These are phyloP conservation scores for Craspedostauros australis DNA, from an alignment of 108 stramenopile genomes.

Conservation along the genomic window DNA sequence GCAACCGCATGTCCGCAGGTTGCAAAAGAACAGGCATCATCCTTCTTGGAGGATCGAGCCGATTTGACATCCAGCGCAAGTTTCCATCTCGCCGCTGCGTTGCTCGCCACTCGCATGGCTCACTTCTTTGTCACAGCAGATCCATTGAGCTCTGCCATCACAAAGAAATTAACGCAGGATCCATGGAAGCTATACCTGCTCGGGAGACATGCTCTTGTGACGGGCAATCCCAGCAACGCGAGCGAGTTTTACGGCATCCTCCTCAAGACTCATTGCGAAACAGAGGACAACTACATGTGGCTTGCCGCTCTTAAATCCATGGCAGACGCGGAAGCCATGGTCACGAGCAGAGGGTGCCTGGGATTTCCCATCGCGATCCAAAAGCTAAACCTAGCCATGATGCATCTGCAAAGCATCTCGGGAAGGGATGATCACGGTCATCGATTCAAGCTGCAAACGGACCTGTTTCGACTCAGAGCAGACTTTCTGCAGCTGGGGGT, in stretches of 20 bases:
- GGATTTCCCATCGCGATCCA: conserved; percentile 34
- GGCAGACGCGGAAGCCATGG: conserved; percentile 18
- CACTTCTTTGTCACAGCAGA: conserved; percentile 12
- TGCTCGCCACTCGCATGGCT: conserved; percentile 26
- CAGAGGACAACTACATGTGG: conserved; percentile 36
- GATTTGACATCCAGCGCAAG: neutral
- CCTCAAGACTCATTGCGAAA: neutral
- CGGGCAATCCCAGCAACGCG: conserved; percentile 27
- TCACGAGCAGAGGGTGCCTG: conserved; percentile 16
- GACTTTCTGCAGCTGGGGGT: conserved; percentile 34
- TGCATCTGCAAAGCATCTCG: no score
- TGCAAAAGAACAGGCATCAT: conserved; percentile 14
- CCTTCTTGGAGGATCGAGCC: neutral
- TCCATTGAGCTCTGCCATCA: no score
- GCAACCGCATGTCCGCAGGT: conserved; percentile 23
- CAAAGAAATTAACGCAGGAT: no score
- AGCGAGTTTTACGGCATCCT: conserved; percentile 9
- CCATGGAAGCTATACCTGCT: conserved; percentile 29
- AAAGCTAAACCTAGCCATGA: no score
- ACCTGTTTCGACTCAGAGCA: conserved; percentile 28
- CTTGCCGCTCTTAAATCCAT: conserved; percentile 26
- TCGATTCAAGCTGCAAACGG: no score
- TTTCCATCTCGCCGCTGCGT: conserved; percentile 16
- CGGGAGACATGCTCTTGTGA: conserved; percentile 24
- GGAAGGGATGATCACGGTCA: no score